Evolutionary conservation across 805 yeast genomes (phyloP), one percentile per base, ranked within the genome.

Genomic region (Myxozyma geophila): DNA sequence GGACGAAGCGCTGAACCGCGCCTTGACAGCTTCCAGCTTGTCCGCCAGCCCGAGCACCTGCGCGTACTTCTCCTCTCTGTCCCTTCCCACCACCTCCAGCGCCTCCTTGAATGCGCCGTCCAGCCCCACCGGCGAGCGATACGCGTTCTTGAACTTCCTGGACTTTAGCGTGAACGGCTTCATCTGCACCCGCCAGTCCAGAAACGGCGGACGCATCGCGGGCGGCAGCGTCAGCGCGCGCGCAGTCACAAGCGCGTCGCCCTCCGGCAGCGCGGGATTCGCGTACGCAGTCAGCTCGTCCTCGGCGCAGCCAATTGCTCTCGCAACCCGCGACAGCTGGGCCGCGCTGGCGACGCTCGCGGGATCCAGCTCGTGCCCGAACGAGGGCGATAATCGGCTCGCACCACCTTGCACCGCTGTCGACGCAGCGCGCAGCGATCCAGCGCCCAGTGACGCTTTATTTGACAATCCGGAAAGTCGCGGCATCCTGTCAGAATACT

Each of bases 51-150:
- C n/a, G 9, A 33, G 35, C 19, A 54, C 68, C 13, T 40, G 51
- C 10, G n/a, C 60, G 50, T 68, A 68, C 46, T 68, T 58, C 21
- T 17, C 39, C 23, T 50, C 60, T 19, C 69, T 17, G 36, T 81
- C 72, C 52, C 77, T 72, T 68, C 82, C 80, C 63, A 89, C 75
- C 21, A 82, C 69, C 35, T 82, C 79, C 71, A 87, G 87, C 9
- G 93, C 87, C 36, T 81, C 72, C 62, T 85, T 83, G 74, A 88
- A 90, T 1, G 89, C 85, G 23, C 85, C 86, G 67, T 87, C 85
- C 40, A 90, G 79, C 1, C 83, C 86, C 46, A 74, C 75, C 10
- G 93, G 93, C 1, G 91, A 79, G 53, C 78, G 80, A 74, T 89
- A 89, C 63, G 81, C 43, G 13, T 28, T 28, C 17, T 54, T 51